Base-by-base conservation (phyloP, 257 asterid genomes). In the Primulina eburnea region DNA sequence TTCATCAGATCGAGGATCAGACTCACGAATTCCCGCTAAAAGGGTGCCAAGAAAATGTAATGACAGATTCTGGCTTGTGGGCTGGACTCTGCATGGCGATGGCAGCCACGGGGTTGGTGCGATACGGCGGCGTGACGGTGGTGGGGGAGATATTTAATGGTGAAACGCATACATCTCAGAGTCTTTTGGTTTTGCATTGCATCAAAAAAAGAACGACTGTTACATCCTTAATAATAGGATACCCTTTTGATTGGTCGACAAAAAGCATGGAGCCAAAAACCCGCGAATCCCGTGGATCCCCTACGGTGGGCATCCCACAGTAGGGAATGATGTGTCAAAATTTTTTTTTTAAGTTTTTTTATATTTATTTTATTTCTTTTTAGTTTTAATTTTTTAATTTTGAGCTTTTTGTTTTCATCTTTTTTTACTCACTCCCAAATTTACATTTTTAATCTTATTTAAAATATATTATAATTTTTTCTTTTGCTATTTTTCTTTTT, bases 221-320 rank as follows among this genome's bases (percentile, higher is more conserved):
- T 80, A 69, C 83, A 73, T 71, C 83, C 88, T 75, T 73, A 83
- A 75, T 76, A 69, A 78, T 67, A 77, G 83, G 84, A 43, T 69
- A 60, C 64, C 65, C 50, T 64, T 71, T 71, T 47, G 53, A 21
- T 30, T 35, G 62, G 64, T 73, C 75, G 8, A 16, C 8, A 50
- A 17, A 50, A 14, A 16, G 21, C 57, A 14, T 16, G 21, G 8
- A 18, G 7, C 7, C 55, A 12, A 16, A 35, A 47, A 47, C 55
- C 18, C 14, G 55, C 2, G 18, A 47, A 16, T 47, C 57, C n/a
- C n/a, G n/a, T n/a, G n/a, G n/a, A n/a, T n/a, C n/a, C n/a, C n/a
- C n/a, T n/a, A n/a, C n/a, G n/a, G n/a, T n/a, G n/a, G n/a, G n/a
- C n/a, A n/a, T n/a, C n/a, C n/a, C n/a, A n/a, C n/a, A n/a, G n/a